A percentile compares a stretch with the other conserved stretches of the same genome.
Evolutionary conservation across 2,329 filamentous ascomycete species (phyloP).

Genomic region (Hymenoscyphus albidus): DNA sequence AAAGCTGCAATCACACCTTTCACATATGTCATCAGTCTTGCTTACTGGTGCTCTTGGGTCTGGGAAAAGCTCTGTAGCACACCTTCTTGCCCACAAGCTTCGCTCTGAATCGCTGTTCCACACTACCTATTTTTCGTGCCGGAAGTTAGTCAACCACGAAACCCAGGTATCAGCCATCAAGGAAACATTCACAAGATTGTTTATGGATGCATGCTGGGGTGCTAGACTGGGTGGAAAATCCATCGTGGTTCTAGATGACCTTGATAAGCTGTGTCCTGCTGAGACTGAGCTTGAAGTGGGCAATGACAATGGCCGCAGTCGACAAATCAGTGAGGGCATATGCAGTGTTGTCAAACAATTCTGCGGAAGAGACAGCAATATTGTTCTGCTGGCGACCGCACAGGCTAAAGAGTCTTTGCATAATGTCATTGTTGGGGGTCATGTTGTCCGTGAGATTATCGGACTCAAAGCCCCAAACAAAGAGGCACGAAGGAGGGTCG

Average conservation of each 20-base stretch:
- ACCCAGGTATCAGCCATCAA: conserved; percentile 86
- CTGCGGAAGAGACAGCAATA: conserved; percentile 72
- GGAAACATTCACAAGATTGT: conserved; percentile 77
- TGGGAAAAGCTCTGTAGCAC: conserved; percentile 80
- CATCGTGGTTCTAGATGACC: conserved; percentile 83
- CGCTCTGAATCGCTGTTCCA: conserved; percentile 73
- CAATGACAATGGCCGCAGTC: conserved; percentile 87
- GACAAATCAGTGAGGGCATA: conserved; percentile 86
- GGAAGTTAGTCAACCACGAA: conserved; percentile 85
- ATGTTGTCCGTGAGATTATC: conserved; percentile 88
- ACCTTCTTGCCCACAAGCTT: conserved; percentile 69
- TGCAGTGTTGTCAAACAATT: conserved; percentile 80
- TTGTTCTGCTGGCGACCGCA: conserved; percentile 85
- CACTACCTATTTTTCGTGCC: conserved; percentile 80
- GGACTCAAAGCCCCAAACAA: conserved; percentile 89
- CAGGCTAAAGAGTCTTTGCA: conserved; percentile 92
- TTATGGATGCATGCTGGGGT: conserved; percentile 88
- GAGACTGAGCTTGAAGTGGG: conserved; percentile 94
- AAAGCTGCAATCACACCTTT: conserved; percentile 70
- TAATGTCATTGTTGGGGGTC: conserved; percentile 83
- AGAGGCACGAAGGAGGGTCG: conserved; percentile 75
- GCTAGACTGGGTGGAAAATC: conserved; percentile 79
- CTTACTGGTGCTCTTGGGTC: conserved; percentile 85
- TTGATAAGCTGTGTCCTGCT: conserved; percentile 87
- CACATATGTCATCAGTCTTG: conserved; percentile 83